Conservation (phyloP, 192 early-diverging fungal genomes). For the Anaeromyces robustus region DNA sequence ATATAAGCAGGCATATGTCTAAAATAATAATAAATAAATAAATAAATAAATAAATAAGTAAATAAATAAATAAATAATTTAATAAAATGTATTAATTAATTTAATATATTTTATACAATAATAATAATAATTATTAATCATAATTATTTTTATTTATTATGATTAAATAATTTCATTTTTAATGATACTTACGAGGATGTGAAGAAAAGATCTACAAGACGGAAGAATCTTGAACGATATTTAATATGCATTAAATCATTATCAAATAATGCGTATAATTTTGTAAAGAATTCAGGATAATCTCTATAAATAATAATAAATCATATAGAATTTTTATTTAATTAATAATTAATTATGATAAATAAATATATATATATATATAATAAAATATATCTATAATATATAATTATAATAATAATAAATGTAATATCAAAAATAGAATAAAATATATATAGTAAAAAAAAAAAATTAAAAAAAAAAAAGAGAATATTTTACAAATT, state of each 20-base stretch:
- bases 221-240: conserved; percentile 89
- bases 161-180: too few species aligned
- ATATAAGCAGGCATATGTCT: conserved; percentile 78
- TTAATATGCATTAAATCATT: conserved; percentile 79
- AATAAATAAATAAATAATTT: too few species aligned
- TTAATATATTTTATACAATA: too few species aligned
- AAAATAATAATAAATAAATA: not conserved
- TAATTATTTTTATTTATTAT: too few species aligned
- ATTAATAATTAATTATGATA: conserved; percentile 3
- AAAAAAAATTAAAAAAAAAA: not conserved
- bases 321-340: too few species aligned
- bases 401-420: too few species aligned
- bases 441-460: not conserved
- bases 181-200: conserved; percentile 46
- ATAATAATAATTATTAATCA: too few species aligned
- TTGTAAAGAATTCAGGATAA: conserved; percentile 94
- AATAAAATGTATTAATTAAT: not conserved
- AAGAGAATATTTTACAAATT: conserved; percentile 51
- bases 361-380: too few species aligned
- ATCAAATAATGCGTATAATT: conserved; percentile 85
- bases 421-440: too few species aligned
- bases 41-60: not conserved
- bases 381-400: too few species aligned
- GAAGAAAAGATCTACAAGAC: conserved; percentile 77
- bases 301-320: conserved; percentile 31